Conservation (phyloP, 176 grass and related monocot species). For the Bothriochloa decipiens region DNA sequence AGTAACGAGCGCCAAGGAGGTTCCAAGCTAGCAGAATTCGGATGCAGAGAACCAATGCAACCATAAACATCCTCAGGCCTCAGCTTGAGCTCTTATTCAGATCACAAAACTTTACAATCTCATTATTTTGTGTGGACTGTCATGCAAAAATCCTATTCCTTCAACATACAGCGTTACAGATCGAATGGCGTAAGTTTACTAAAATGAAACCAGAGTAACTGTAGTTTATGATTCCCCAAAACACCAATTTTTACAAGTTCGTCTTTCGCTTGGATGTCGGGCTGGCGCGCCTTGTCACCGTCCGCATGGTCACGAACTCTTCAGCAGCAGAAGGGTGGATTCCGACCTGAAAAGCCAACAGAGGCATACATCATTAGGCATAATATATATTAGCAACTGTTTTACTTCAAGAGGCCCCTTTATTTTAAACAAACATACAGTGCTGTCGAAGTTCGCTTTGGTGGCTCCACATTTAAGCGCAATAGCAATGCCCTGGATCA, state of each 20-base stretch:
- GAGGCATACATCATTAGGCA: background rate
- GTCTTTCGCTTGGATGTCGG: constrained; percentile 65
- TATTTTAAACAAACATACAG: constrained; percentile 51
- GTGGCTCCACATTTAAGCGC: constrained; percentile 93
- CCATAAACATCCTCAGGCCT: background rate
- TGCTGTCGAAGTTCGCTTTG: constrained; percentile 84
- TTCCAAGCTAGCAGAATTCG: background rate
- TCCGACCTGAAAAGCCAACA: constrained; percentile 72
- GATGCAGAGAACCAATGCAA: background rate
- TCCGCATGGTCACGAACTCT: constrained; percentile 93
- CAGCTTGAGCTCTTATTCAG: constrained; percentile 11
- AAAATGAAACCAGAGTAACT: background rate
- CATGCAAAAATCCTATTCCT: constrained; percentile 38
- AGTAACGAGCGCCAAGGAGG: background rate
- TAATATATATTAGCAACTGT: background rate
- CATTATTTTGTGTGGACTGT: background rate
- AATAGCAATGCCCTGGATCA: constrained; percentile 78
- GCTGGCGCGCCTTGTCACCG: constrained; percentile 62
- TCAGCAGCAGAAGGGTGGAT: constrained; percentile 94
- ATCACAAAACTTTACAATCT: background rate
- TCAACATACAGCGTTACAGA: background rate
- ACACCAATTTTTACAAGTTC: constrained; percentile 40
- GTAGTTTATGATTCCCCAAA: background rate
- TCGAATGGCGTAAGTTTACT: background rate
- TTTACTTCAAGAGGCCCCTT: background rate